These are phyloP conservation scores for Quercus aquifolioides DNA, from an alignment of 306 rosid genomes.

Conservation along the genomic window DNA sequence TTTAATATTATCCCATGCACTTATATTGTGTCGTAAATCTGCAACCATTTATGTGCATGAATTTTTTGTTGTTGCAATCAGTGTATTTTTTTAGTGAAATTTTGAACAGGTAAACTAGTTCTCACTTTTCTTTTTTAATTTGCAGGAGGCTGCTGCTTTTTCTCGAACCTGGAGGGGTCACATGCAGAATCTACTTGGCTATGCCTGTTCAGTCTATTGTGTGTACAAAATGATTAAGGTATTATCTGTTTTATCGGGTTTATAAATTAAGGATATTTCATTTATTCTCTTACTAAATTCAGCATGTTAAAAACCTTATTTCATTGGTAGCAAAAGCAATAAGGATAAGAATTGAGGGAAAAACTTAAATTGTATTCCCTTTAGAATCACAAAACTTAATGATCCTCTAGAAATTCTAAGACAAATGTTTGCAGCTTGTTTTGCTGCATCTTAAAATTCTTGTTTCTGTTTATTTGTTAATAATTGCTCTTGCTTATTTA, in stretches of 20 bases:
- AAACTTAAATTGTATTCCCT: not conserved
- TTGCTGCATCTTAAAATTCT: too few relatives aligned
- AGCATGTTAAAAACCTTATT: not conserved
- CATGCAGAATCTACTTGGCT: constrained; percentile 95
- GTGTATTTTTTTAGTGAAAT: not conserved
- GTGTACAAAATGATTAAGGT: constrained; percentile 99
- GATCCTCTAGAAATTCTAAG: not conserved
- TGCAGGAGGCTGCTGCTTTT: constrained; percentile 97
- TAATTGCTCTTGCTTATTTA: not conserved
- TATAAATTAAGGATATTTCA: not conserved
- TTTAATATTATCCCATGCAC: not conserved
- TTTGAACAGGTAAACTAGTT: constrained; percentile 17
- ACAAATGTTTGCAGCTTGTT: not conserved
- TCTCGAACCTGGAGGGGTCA: constrained; percentile 99
- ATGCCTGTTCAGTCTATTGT: constrained; percentile 95
- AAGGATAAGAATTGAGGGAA: not conserved
- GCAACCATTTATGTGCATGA: not conserved
- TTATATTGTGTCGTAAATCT: not conserved
- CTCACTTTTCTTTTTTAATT: constrained; percentile 7
- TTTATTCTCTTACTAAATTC: not conserved
- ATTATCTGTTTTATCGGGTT: not conserved
- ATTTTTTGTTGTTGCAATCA: not conserved
- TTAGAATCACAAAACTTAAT: not conserved
- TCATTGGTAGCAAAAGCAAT: not conserved
- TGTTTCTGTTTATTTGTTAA: not conserved